A percentile compares a stretch with the other conserved stretches of the same genome.
Conservation (phyloP, 768 basidiomycete species). For the Lactarius psammicola region DNA sequence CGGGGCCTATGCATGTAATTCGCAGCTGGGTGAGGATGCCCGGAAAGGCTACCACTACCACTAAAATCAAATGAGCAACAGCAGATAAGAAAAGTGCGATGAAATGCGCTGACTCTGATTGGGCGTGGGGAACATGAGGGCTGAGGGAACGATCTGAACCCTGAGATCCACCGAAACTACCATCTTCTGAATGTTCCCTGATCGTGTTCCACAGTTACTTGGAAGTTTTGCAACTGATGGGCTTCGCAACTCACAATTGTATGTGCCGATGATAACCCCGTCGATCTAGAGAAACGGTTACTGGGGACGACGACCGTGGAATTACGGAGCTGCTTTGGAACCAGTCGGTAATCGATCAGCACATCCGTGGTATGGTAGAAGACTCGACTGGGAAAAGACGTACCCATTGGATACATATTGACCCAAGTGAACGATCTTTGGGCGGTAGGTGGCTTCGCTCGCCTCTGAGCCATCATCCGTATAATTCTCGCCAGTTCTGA, state of each 20-base stretch:
- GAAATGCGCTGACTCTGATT: conserved; percentile 16
- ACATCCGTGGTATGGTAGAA: neutral
- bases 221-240: neutral
- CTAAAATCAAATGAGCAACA: conserved; percentile 11
- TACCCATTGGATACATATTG: conserved; percentile 20
- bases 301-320: conserved; percentile 19
- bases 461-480: conserved; percentile 19
- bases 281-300: conserved; percentile 26
- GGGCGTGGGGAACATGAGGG: conserved; percentile 12
- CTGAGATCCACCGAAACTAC: conserved; percentile 20
- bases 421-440: conserved; percentile 29
- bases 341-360: conserved; percentile 2
- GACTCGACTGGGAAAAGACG: neutral
- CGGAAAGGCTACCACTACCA: neutral
- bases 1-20: conserved; percentile 1
- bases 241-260: conserved; percentile 13
- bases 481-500: conserved; percentile 24
- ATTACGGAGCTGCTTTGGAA: conserved; percentile 7
- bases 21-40: neutral
- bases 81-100: neutral
- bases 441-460: conserved; percentile 20
- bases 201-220: neutral
- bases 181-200: conserved; percentile 22
- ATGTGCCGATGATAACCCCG: conserved; percentile 20
- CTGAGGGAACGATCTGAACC: conserved; percentile 16